A percentile compares a stretch with the other conserved stretches of the same genome.
These are phyloP conservation scores for Arachis monticola DNA, from an alignment of 331 rosid genomes.

Conservation along the genomic window DNA sequence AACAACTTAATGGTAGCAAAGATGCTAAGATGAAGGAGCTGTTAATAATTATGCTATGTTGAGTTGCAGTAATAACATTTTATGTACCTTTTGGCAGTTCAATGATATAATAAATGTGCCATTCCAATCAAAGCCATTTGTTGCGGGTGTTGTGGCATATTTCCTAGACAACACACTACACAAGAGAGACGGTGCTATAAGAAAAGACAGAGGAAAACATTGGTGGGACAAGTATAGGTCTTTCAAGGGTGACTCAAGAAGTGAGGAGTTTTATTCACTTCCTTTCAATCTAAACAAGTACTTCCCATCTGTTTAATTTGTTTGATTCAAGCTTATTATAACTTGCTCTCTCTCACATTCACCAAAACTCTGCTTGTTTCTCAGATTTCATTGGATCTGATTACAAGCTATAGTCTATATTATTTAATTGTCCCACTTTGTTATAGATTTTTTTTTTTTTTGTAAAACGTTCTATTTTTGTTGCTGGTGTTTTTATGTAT, in stretches of 20 bases:
- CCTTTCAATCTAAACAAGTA: slow-evolving; percentile 96
- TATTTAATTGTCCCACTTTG: slow-evolving; percentile 47
- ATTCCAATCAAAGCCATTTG: slow-evolving; percentile 87
- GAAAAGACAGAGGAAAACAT: slow-evolving; percentile 93
- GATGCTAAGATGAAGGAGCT: slow-evolving; percentile 44
- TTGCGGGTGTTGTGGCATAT: slow-evolving; percentile 82
- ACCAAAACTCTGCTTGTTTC: slow-evolving; percentile 30
- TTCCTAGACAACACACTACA: slow-evolving; percentile 88
- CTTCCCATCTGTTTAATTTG: slow-evolving; percentile 86
- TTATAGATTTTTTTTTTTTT: slow-evolving; percentile 49
- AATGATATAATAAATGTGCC: slow-evolving; percentile 94
- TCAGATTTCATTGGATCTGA: slow-evolving; percentile 39
- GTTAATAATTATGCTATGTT: neutral
- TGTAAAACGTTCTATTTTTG: slow-evolving; percentile 26
- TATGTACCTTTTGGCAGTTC: slow-evolving; percentile 66
- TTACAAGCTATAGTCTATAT: slow-evolving; percentile 46
- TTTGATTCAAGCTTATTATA: slow-evolving; percentile 12
- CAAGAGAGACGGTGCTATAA: slow-evolving; percentile 47
- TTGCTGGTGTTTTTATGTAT: slow-evolving; percentile 36
- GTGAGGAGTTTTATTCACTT: slow-evolving; percentile 92
- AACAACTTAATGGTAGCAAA: too few species aligned
- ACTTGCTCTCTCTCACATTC: slow-evolving; percentile 33
- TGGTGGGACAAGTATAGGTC: slow-evolving; percentile 98
- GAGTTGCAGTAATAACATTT: slow-evolving; percentile 18
- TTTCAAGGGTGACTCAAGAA: slow-evolving; percentile 80